Conservation (phyloP, 1,284 basidiomycete species). For the Boletus chippewaensis region DNA sequence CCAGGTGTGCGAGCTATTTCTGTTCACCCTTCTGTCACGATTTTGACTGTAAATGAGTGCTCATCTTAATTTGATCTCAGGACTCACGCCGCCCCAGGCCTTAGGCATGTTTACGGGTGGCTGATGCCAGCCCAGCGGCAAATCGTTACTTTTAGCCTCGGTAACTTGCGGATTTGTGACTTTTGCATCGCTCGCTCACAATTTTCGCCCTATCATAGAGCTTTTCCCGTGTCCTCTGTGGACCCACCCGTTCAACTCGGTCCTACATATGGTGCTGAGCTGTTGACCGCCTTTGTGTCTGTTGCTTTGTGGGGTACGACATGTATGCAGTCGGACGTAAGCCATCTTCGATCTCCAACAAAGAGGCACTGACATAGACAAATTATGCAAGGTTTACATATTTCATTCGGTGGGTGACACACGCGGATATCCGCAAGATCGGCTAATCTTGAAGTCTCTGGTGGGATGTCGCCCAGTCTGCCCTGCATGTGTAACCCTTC, state of each 20-base stretch:
- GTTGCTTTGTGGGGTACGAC: slow-evolving; percentile 14
- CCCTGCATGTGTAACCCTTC: background rate
- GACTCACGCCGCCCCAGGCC: no score
- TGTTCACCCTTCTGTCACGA: background rate
- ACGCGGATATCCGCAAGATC: slow-evolving; percentile 1
- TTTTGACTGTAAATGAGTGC: no score
- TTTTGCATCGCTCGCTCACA: background rate
- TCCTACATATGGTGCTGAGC: slow-evolving; percentile 8
- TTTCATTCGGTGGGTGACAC: slow-evolving; percentile 2
- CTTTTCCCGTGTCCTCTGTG: slow-evolving; percentile 1
- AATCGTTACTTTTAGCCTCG: no score
- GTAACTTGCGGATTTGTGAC: background rate
- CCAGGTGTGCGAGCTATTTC: background rate
- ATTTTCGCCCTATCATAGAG: background rate
- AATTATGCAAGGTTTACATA: background rate
- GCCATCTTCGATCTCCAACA: background rate
- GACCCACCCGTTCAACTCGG: background rate
- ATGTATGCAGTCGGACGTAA: slow-evolving; percentile 11
- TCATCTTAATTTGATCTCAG: background rate
- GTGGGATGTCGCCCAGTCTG: no score
- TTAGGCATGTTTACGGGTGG: no score
- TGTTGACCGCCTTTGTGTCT: slow-evolving; percentile 8
- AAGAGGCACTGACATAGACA: background rate
- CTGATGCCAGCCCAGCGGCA: no score
- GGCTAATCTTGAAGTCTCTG: no score